Evolutionary conservation across 129 eudicot species (phyloP).

Genomic region (Flaveria robusta): DNA sequence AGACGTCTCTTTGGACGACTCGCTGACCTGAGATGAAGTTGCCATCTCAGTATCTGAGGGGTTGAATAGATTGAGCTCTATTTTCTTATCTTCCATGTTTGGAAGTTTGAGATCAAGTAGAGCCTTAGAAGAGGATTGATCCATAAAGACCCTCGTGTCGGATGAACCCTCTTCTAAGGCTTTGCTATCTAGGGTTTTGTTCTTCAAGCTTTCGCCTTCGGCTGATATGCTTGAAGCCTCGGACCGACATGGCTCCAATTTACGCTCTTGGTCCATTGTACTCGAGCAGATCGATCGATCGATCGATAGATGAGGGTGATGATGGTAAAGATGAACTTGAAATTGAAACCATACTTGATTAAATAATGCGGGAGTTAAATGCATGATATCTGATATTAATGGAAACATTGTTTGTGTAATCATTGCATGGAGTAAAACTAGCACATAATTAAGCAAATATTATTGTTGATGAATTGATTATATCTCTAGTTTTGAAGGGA

Average conservation of each 20-base stretch:
- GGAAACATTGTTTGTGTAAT: constrained; percentile 45
- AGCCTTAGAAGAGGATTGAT: constrained; percentile 30
- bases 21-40: constrained; percentile 40
- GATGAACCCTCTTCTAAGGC: constrained; percentile 24
- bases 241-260: constrained; percentile 47
- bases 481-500: constrained; percentile 41
- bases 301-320: neutral
- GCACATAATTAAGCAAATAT: constrained; percentile 37
- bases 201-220: constrained; percentile 35
- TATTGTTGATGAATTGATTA: constrained; percentile 34
- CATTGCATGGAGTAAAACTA: constrained; percentile 50
- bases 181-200: constrained; percentile 28
- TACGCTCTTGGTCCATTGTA: constrained; percentile 31
- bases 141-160: neutral
- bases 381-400: constrained; percentile 48
- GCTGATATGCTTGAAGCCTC: constrained; percentile 68
- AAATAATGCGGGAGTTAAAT: constrained; percentile 46
- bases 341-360: constrained; percentile 27
- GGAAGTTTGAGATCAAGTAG: constrained; percentile 44
- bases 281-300: neutral
- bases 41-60: constrained; percentile 25
- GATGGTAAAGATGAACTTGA: constrained; percentile 9
- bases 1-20: constrained; percentile 44
- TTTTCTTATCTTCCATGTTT: constrained; percentile 29
- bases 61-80: constrained; percentile 52